A percentile compares a stretch with the other conserved stretches of the same genome.
Conservation (phyloP, 2,329 filamentous ascomycete species). For the Coniochaeta ligniaria region DNA sequence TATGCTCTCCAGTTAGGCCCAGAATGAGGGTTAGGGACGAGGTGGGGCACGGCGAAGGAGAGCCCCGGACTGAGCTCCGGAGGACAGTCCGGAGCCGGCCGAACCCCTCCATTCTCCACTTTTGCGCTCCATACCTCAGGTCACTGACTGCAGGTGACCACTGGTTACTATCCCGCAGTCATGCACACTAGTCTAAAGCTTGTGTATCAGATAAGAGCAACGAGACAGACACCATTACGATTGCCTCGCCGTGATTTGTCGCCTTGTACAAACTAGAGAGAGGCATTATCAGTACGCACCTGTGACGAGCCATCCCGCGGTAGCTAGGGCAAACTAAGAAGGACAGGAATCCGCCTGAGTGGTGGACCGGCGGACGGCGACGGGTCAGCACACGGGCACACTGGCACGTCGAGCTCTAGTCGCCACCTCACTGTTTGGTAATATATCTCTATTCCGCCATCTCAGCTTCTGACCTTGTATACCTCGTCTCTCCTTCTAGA, state of each 20-base stretch:
- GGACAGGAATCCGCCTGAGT: not conserved
- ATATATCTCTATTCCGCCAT: not conserved
- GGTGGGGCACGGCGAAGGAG: not conserved
- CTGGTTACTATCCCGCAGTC: not conserved
- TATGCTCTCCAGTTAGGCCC: no score
- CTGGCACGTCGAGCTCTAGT: not conserved
- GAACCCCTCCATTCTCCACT: not conserved
- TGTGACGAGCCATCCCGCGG: not conserved
- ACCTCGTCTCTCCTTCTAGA: not conserved
- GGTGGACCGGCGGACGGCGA: constrained; percentile 1
- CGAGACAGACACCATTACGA: not conserved
- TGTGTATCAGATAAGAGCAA: constrained; percentile 1
- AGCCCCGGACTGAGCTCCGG: not conserved
- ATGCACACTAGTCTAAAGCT: not conserved
- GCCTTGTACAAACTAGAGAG: not conserved
- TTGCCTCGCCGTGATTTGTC: not conserved
- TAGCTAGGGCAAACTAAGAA: not conserved
- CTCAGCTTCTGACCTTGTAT: not conserved
- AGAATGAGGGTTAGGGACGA: not conserved
- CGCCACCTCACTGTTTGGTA: not conserved
- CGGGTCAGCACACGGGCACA: not conserved
- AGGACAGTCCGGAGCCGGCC: not conserved
- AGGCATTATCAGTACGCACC: not conserved
- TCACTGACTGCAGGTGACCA: not conserved
- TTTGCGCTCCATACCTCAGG: not conserved